Percentiles rank a stretch among this genome's conserved stretches.
phyloP scores from a whole-genome alignment of 345 rosid species.

The Hypericum perforatum region DNA sequence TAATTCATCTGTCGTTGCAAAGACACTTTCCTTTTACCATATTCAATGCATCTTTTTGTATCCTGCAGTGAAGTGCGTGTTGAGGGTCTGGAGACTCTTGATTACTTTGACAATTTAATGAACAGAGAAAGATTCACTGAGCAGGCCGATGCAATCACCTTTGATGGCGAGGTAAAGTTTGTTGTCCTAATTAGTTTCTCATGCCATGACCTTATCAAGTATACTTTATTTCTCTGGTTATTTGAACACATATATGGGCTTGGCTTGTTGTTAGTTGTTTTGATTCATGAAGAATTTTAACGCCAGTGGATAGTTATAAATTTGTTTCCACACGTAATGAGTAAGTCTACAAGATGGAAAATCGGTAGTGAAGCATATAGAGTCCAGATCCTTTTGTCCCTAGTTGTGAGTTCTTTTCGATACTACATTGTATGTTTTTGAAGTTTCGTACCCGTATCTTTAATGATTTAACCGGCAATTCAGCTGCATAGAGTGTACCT shows the following conservation, averaged over 20 bases:
- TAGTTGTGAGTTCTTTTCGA: too few relatives aligned
- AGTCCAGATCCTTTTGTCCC: too few relatives aligned
- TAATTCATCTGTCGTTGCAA: too few relatives aligned
- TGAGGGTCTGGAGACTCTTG: slow-evolving; percentile 97
- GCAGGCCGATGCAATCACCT: slow-evolving; percentile 96
- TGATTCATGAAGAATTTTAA: too few relatives aligned
- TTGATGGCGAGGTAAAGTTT: slow-evolving; percentile 69
- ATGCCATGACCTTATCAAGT: too few relatives aligned
- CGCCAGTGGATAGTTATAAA: too few relatives aligned
- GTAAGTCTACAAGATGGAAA: too few relatives aligned
- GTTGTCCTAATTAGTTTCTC: neutral
- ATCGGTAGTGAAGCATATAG: too few relatives aligned
- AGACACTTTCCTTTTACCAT: slow-evolving; percentile 6
- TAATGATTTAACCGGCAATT: neutral
- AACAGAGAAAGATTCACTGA: slow-evolving; percentile 68
- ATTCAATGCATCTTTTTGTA: slow-evolving; percentile 16
- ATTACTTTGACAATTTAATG: slow-evolving; percentile 72
- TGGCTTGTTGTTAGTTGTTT: too few relatives aligned
- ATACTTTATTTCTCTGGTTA: neutral
- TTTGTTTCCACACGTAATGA: too few relatives aligned
- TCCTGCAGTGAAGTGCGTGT: slow-evolving; percentile 90
- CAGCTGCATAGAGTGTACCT: slow-evolving; percentile 79
- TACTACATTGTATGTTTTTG: neutral
- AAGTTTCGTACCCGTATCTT: neutral
- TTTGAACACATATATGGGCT: neutral